These are phyloP conservation scores for Isatis tinctoria DNA, from an alignment of 345 rosid species.

Conservation along the genomic window DNA sequence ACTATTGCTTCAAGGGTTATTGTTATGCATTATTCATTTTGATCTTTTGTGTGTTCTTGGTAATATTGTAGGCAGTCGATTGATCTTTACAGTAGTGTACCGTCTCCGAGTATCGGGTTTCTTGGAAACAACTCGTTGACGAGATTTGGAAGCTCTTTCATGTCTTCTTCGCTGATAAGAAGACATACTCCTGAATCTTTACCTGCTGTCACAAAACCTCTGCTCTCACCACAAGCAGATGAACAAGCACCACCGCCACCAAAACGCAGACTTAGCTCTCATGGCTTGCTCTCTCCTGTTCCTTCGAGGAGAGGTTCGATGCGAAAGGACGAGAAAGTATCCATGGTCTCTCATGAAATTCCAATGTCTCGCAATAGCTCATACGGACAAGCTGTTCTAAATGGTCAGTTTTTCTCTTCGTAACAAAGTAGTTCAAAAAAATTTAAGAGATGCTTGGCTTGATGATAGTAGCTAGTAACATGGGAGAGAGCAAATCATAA, in stretches of 20 bases:
- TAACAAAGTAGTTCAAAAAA: not conserved
- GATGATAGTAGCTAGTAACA: constrained; percentile 1
- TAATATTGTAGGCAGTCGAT: constrained; percentile 73
- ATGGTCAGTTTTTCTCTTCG: constrained; percentile 44
- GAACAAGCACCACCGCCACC: constrained; percentile 28
- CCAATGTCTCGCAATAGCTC: constrained; percentile 67
- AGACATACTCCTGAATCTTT: constrained; percentile 69
- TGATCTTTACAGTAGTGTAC: constrained; percentile 85
- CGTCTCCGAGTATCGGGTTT: constrained; percentile 69
- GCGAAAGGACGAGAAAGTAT: constrained; percentile 34
- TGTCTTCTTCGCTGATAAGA: constrained; percentile 55
- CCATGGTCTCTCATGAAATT: constrained; percentile 58
- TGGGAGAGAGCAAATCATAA: not conserved
- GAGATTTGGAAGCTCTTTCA: constrained; percentile 67
- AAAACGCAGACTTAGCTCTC: constrained; percentile 50
- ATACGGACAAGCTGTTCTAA: constrained; percentile 76
- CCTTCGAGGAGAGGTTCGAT: constrained; percentile 35
- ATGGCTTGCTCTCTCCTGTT: constrained; percentile 44
- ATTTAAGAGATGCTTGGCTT: not conserved
- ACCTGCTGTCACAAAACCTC: constrained; percentile 46
- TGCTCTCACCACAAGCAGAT: constrained; percentile 39
- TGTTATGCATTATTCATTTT: not conserved
- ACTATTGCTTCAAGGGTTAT: not conserved
- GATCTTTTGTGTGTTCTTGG: not conserved
- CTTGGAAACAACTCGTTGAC: constrained; percentile 62